These are phyloP conservation scores for Rubia yunnanensis DNA, from an alignment of 257 asterid species.

Conservation along the genomic window DNA sequence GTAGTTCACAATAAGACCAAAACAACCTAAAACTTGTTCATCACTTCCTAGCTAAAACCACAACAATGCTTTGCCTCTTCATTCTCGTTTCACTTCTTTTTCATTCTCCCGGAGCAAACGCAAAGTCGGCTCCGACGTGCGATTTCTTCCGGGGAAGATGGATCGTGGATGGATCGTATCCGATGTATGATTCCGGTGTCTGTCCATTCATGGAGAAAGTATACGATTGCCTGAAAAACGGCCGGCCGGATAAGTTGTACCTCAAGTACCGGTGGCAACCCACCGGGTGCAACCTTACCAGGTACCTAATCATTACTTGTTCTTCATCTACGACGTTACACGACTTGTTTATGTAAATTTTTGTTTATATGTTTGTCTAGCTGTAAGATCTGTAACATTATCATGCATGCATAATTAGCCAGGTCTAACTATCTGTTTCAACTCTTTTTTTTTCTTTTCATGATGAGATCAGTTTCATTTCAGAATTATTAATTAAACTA, in stretches of 20 bases:
- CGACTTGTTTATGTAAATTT: neutral
- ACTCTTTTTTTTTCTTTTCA: no score
- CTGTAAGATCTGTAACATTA: no score
- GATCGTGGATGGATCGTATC: constrained; percentile 38
- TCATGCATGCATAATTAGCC: no score
- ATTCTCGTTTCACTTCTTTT: neutral
- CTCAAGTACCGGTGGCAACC: constrained; percentile 32
- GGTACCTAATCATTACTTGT: constrained; percentile 8
- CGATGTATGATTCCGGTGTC: constrained; percentile 24
- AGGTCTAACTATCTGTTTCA: no score
- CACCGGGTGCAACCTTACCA: constrained; percentile 13
- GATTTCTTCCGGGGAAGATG: constrained; percentile 41
- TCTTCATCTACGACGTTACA: no score
- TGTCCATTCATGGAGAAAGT: constrained; percentile 42
- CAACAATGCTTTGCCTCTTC: neutral
- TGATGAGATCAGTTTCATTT: no score
- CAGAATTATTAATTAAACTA: no score
- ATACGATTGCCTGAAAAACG: constrained; percentile 37
- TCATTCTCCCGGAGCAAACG: neutral
- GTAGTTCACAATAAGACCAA: neutral
- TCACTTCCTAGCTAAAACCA: no score
- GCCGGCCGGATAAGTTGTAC: constrained; percentile 35
- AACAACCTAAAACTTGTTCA: no score
- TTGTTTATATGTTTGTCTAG: neutral
- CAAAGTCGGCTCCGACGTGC: constrained; percentile 16